Evolutionary conservation across 2,329 filamentous ascomycete species (phyloP), one percentile per base, ranked within the genome.

Genomic region (Aspergillus costaricaensis): DNA sequence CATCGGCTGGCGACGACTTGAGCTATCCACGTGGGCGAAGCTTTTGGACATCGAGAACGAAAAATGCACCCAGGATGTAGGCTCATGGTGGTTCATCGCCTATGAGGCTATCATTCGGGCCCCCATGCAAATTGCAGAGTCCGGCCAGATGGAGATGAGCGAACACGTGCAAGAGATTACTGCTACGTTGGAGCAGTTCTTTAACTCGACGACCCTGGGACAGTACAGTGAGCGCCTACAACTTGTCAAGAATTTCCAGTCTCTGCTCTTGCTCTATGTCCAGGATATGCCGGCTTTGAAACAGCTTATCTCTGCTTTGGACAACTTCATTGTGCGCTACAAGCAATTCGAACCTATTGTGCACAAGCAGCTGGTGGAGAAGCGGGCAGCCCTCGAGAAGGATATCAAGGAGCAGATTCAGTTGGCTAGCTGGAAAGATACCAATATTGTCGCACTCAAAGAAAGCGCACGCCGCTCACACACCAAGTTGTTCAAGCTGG

Each of bases 351-450:
- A 89, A 70, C 81, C 82, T 59, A 79, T 85, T 5, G 86, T 93
- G 7, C 78, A 83, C 12, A 88, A 91, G 62, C 78, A 82, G 1
- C 83, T 97, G 38, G 79, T 79, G 19, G 86, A 85, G 48, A 90
- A 88, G n/a, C 86, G 92, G 58, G 80, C 82, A 6, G 82, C 84
- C 0, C 83, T 98, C n/a, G 94, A 98, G 74, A 96, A 92, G 76
- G 88, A 92, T 59, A 91, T 98, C 84, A 94, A 90, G 73, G 91
- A 98, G 67, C 88, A 97, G n/a, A 85, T 99, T 15, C 86, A 96
- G 55, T 81, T 99, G 68, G 92, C 93, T 7, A 97, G 92, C 75
- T 99, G 96, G 96, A 97, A 96, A 74, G 95, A 99, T 68, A 96
- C 91, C 21, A 99, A 98, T 70, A 96, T 99, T 63, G 89, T 89